Conservation (phyloP, 805 yeast species). For the Saccharomyces cerevisiae region DNA sequence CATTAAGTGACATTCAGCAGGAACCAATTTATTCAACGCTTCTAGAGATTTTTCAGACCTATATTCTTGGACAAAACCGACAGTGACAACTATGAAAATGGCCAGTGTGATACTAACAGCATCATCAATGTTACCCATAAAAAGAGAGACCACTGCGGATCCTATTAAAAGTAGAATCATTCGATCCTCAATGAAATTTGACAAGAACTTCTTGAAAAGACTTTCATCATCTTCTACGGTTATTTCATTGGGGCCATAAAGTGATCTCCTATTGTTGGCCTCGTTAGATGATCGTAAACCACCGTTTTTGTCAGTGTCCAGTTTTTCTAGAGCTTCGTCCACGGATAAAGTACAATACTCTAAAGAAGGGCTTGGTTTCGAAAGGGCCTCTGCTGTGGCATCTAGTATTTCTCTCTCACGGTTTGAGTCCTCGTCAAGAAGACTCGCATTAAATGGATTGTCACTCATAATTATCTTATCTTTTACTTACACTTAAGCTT, state of each 20-base stretch:
- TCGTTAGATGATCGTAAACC: constrained; percentile 72
- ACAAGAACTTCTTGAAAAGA: constrained; percentile 59
- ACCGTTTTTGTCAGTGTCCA: constrained; percentile 48
- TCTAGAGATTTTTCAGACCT: constrained; percentile 90
- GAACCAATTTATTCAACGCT: constrained; percentile 87
- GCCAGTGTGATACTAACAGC: constrained; percentile 92
- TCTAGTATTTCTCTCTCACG: constrained; percentile 8
- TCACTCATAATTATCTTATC: constrained; percentile 20
- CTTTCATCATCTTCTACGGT: constrained; percentile 67
- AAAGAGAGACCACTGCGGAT: constrained; percentile 75
- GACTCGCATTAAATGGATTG: constrained; percentile 28
- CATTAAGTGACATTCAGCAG: constrained; percentile 91
- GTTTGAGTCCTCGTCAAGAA: constrained; percentile 1
- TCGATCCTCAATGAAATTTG: constrained; percentile 85
- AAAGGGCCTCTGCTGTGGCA: constrained; percentile 20
- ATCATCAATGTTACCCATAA: constrained; percentile 95
- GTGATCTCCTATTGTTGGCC: constrained; percentile 56
- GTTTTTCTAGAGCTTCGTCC: constrained; percentile 54
- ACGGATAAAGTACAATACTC: constrained; percentile 52
- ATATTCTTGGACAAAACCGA: constrained; percentile 95
- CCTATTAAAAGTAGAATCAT: constrained; percentile 81
- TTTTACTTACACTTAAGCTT: neutral
- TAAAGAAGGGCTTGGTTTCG: constrained; percentile 47
- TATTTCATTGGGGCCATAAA: constrained; percentile 79
- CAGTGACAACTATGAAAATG: constrained; percentile 85